A percentile compares a stretch with the other conserved stretches of the same genome.
Evolutionary conservation across 202 grass and related monocot genomes (phyloP).

Genomic region (Panicum virgatum): DNA sequence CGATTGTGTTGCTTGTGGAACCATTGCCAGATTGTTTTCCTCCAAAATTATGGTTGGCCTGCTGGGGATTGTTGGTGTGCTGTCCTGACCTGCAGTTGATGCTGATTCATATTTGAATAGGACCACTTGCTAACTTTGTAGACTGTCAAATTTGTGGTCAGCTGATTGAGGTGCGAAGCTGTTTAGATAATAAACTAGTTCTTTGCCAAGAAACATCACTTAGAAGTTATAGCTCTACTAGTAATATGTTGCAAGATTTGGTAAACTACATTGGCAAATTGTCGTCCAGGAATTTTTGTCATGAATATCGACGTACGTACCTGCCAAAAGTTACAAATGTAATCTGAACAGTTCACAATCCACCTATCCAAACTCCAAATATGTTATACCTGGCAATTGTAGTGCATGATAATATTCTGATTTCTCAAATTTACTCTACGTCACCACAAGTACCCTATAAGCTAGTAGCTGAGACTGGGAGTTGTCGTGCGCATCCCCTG

Average conservation of each 20-base stretch:
- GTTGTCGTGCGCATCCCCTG: background rate
- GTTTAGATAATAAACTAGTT: background rate
- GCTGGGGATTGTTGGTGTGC: background rate
- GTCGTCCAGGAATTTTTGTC: background rate
- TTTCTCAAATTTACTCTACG: constrained; percentile 1
- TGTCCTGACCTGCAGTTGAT: background rate
- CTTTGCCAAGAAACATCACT: background rate
- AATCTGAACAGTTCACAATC: background rate
- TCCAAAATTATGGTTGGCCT: background rate
- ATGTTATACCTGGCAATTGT: background rate
- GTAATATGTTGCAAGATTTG: background rate
- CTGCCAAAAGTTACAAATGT: background rate
- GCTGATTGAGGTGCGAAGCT: background rate
- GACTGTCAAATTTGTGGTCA: background rate
- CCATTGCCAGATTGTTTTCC: background rate
- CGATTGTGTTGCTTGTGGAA: background rate
- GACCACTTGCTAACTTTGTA: background rate
- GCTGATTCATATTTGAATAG: constrained; percentile 17
- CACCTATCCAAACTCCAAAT: background rate
- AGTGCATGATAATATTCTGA: background rate
- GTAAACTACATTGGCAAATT: background rate
- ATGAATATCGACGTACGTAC: background rate
- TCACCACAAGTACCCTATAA: background rate
- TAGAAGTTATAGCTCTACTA: constrained; percentile 8
- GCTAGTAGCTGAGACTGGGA: background rate